A percentile compares a stretch with the other conserved stretches of the same genome.
These are phyloP conservation scores for Penicillium fimorum DNA, from an alignment of 495 filamentous ascomycete genomes.

Conservation along the genomic window DNA sequence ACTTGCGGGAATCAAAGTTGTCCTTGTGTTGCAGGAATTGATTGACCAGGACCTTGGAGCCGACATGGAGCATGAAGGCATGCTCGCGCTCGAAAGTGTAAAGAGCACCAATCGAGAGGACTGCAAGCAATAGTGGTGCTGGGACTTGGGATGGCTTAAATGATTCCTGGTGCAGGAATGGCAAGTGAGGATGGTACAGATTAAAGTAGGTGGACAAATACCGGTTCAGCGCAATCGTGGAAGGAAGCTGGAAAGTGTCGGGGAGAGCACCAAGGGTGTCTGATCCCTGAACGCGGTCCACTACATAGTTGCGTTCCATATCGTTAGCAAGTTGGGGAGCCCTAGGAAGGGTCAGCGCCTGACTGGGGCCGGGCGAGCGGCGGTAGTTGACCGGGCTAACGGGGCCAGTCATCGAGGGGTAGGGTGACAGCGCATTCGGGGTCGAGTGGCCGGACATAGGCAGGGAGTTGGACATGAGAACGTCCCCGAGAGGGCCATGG, in stretches of 20 bases:
- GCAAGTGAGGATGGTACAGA: constrained; percentile 93
- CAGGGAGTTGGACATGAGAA: constrained; percentile 65
- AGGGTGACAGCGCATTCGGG: constrained; percentile 78
- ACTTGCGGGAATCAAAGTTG: constrained; percentile 98
- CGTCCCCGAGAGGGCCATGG: constrained; percentile 55
- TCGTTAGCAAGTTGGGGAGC: constrained; percentile 67
- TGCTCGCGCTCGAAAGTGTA: constrained; percentile 97
- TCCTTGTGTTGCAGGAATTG: constrained; percentile 97
- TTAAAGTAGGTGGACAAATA: constrained; percentile 96
- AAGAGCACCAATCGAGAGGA: constrained; percentile 91
- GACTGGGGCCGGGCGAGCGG: constrained; percentile 61
- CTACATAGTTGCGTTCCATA: constrained; percentile 75
- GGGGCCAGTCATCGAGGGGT: constrained; percentile 68
- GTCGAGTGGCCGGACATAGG: constrained; percentile 70
- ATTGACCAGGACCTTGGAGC: constrained; percentile 92
- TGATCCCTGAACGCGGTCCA: constrained; percentile 77
- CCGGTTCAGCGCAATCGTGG: constrained; percentile 72
- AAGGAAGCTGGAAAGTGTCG: constrained; percentile 85
- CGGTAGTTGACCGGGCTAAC: constrained; percentile 71
- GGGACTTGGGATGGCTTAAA: constrained; percentile 78
- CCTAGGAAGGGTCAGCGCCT: constrained; percentile 62
- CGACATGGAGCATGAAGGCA: constrained; percentile 95
- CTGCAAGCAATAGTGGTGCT: constrained; percentile 80
- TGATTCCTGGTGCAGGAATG: constrained; percentile 91
- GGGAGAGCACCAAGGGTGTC: constrained; percentile 82